Base-by-base conservation (phyloP, 371 early-diverging fungal species). In the Massospora cicadina region DNA sequence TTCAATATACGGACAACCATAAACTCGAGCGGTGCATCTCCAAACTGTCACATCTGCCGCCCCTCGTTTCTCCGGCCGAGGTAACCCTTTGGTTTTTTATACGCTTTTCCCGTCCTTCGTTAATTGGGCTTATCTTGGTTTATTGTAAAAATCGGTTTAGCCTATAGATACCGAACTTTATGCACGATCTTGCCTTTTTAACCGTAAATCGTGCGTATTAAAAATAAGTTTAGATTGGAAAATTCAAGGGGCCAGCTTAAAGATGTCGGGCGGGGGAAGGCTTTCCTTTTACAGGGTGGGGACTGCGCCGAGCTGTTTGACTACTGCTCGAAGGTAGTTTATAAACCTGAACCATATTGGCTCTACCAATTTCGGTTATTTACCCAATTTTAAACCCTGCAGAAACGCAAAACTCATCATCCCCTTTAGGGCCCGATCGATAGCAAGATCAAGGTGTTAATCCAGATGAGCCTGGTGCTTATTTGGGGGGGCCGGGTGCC, bases 281-380 rank as follows among this genome's bases (percentile, higher is more conserved):
- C 92, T 1, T 95, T 97, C 69, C 74, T 97, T 62, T 77, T 97
- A 33, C 95, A 95, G 75, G 98, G 98, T 65, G 98, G 98, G 62
- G 98, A 95, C 73, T 97, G 98, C 74, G 98, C 98, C 26, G 98
- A 97, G 76, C 80, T 90, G 53, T 97, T 97, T 74, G 93, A 93
- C 68, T 93, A 95, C 72, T 97, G 98, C 73, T 81, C 88, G 27
- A 81, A 85, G 79, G 87, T 87, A 78, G 63, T 56, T 43, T n/a
- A n/a, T n/a, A n/a, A n/a, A n/a, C n/a, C n/a, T n/a, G n/a, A n/a
- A n/a, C n/a, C n/a, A n/a, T n/a, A 32, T 13, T 26, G 33, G 32
- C 33, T 23, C 27, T 63, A 66, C 33, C 57, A 25, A 54, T 30
- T 59, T 33, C 62, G 28, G 54, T 54, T 55, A 31, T 7, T 27